Percentiles rank a stretch among this genome's conserved stretches.
Conservation (phyloP, 2,329 filamentous ascomycete species). For the Colletotrichum chrysophilum region DNA sequence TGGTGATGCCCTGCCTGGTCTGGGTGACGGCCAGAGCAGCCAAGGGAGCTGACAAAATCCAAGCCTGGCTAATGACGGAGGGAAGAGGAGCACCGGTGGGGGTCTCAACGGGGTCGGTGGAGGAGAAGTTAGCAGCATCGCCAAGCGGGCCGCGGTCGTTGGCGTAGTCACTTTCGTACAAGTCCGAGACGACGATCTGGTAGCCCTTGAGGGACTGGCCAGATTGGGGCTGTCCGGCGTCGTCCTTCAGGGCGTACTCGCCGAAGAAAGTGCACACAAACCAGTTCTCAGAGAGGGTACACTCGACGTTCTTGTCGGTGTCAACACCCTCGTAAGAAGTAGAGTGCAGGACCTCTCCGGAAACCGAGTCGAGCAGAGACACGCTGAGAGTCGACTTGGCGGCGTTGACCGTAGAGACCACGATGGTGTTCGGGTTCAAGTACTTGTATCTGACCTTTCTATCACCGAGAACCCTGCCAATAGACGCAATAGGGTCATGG, state of each 20-base stretch:
- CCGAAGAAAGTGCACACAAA: conserved; percentile 83
- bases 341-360: conserved; percentile 79
- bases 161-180: conserved; percentile 83
- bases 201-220: conserved; percentile 77
- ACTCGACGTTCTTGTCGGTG: conserved; percentile 72
- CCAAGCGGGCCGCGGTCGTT: conserved; percentile 86
- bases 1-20: conserved; percentile 90
- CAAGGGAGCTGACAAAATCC: conserved; percentile 80
- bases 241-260: conserved; percentile 62
- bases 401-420: conserved; percentile 74
- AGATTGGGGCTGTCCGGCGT: conserved; percentile 33
- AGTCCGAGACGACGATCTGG: conserved; percentile 83
- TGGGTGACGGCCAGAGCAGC: conserved; percentile 82
- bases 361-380: conserved; percentile 85
- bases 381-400: conserved; percentile 66
- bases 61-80: conserved; percentile 80
- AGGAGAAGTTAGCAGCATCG: conserved; percentile 75
- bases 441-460: conserved; percentile 98
- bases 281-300: conserved; percentile 92
- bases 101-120: conserved; percentile 68
- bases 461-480: conserved; percentile 91
- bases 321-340: conserved; percentile 77
- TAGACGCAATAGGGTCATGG: conserved; percentile 90
- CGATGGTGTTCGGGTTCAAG: conserved; percentile 82
- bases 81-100: conserved; percentile 67